phyloP scores from a whole-genome alignment of 1,284 basidiomycete species.

The Porogramme epimiltina region DNA sequence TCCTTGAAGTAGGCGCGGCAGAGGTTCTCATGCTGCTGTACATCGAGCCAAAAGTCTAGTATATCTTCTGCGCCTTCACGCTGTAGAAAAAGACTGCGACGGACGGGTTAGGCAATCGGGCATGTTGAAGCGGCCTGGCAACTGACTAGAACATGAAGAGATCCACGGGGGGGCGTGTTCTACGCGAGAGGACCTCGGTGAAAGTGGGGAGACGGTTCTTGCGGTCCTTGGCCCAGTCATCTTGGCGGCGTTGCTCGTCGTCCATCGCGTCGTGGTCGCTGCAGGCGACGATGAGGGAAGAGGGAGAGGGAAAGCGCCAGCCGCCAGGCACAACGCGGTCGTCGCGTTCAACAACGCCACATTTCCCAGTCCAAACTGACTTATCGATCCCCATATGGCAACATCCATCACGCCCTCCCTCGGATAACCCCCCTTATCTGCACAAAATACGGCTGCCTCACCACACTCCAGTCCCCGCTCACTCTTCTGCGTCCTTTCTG shows the following conservation, averaged over 20 bases:
- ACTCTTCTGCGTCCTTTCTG: too few species aligned
- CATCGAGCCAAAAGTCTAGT: slow-evolving; percentile 98
- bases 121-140: slow-evolving; percentile 11
- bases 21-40: slow-evolving; percentile 98
- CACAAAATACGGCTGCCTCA: too few species aligned
- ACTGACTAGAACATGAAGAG: slow-evolving; percentile 98
- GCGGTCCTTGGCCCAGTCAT: slow-evolving; percentile 69
- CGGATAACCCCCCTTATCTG: too few species aligned
- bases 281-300: slow-evolving; percentile 15
- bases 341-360: slow-evolving; percentile 18
- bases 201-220: slow-evolving; percentile 78
- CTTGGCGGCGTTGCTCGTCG: slow-evolving; percentile 62
- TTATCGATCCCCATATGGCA: background rate
- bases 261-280: slow-evolving; percentile 37
- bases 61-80: slow-evolving; percentile 94
- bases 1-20: slow-evolving; percentile 99
- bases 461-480: too few species aligned
- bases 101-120: background rate
- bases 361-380: background rate
- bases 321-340: slow-evolving; percentile 12
- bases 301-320: slow-evolving; percentile 12
- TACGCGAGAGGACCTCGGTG: slow-evolving; percentile 82
- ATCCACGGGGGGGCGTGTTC: slow-evolving; percentile 93
- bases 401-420: too few species aligned
- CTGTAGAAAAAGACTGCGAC: slow-evolving; percentile 79